phyloP scores from a whole-genome alignment of 257 asterid species.

The Leonotis leonurus region DNA sequence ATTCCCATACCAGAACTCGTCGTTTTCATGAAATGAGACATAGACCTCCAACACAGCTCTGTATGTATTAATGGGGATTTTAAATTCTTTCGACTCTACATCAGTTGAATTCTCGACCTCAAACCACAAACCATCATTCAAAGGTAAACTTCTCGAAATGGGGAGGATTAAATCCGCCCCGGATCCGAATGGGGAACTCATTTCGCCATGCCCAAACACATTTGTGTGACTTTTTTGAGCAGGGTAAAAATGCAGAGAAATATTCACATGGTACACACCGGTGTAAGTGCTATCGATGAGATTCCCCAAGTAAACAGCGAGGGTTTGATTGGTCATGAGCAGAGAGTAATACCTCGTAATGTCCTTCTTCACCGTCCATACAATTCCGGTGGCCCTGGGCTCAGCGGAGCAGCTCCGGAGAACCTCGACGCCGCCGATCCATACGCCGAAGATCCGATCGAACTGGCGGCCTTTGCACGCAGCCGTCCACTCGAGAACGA shows the following conservation, averaged over 20 bases:
- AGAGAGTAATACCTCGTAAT: constrained; percentile 64
- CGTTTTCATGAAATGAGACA: constrained; percentile 73
- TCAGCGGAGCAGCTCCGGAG: constrained; percentile 87
- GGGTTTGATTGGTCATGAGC: constrained; percentile 41
- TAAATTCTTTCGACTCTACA: constrained; percentile 35
- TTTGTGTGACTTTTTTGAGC: constrained; percentile 12
- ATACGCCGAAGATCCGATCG: constrained; percentile 71
- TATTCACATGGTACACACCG: constrained; percentile 64
- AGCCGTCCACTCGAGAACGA: constrained; percentile 73
- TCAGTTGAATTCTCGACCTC: constrained; percentile 46
- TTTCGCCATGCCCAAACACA: neutral
- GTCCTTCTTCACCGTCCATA: constrained; percentile 75
- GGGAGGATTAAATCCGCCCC: constrained; percentile 65
- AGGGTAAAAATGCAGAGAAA: constrained; percentile 60
- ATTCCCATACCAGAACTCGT: constrained; percentile 74
- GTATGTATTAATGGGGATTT: constrained; percentile 47
- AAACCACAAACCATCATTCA: constrained; percentile 79
- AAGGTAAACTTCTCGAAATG: constrained; percentile 49
- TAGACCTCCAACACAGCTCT: constrained; percentile 68
- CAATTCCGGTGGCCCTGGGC: constrained; percentile 43
- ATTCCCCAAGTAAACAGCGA: constrained; percentile 62
- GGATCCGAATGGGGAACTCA: constrained; percentile 8
- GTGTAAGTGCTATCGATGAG: constrained; percentile 55
- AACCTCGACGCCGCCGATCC: constrained; percentile 83
- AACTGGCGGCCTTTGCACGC: constrained; percentile 64